phyloP scores from a whole-genome alignment of 2,329 filamentous ascomycete genomes.

The Achaetomium macrosporum region DNA sequence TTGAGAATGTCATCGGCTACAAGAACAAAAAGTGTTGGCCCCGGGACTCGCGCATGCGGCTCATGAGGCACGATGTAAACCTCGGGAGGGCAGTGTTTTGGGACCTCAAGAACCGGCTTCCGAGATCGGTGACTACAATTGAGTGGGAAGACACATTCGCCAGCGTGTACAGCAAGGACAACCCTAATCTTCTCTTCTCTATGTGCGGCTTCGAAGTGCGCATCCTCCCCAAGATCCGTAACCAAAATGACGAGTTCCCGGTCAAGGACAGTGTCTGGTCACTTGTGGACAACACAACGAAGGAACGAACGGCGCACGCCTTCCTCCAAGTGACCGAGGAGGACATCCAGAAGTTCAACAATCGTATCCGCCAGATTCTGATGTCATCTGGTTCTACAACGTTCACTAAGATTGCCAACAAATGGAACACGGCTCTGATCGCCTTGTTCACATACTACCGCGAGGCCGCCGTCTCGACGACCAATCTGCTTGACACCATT shows the following conservation, averaged over 20 bases:
- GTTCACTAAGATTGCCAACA: slow-evolving; percentile 99
- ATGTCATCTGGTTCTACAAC: slow-evolving; percentile 99
- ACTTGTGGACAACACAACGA: slow-evolving; percentile 89
- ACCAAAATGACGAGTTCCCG: slow-evolving; percentile 92
- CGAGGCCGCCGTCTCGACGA: slow-evolving; percentile 92
- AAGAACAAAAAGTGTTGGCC: slow-evolving; percentile 99
- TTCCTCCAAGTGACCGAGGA: slow-evolving; percentile 98
- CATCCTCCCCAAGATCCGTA: slow-evolving; percentile 90
- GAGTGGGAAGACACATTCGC: slow-evolving; percentile 99
- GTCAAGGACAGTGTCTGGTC: slow-evolving; percentile 99
- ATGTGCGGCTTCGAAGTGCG: slow-evolving; percentile 98
- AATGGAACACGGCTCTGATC: slow-evolving; percentile 98
- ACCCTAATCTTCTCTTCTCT: slow-evolving; percentile 92
- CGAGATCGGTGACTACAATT: slow-evolving; percentile 90
- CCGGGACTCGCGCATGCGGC: slow-evolving; percentile 89
- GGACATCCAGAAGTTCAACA: slow-evolving; percentile 98
- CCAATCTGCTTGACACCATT: slow-evolving; percentile 90
- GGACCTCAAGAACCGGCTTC: slow-evolving; percentile 95
- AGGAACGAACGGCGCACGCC: slow-evolving; percentile 93
- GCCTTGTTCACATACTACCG: slow-evolving; percentile 98
- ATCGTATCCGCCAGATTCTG: slow-evolving; percentile 93
- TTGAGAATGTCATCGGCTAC: slow-evolving; percentile 98
- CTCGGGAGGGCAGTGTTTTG: slow-evolving; percentile 96
- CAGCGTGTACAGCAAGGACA: slow-evolving; percentile 96
- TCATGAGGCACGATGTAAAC: slow-evolving; percentile 99